These are phyloP conservation scores for Trypanosoma cruzi DNA, from an alignment of 208 protist genomes.

Conservation along the genomic window DNA sequence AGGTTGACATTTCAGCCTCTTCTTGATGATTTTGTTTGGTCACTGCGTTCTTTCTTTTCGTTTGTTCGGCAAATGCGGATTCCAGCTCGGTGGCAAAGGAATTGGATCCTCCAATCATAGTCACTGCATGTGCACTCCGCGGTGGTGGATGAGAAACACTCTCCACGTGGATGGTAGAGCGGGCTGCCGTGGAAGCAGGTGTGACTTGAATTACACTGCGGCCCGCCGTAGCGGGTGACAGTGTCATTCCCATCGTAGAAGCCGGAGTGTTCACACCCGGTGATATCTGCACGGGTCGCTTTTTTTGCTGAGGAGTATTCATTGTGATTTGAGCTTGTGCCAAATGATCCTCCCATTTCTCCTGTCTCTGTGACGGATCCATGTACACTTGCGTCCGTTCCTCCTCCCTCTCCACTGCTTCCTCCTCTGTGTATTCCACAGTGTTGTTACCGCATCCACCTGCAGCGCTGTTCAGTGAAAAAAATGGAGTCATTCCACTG, in stretches of 20 bases:
- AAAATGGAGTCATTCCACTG: conserved; percentile 57
- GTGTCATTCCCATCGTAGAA: conserved; percentile 35
- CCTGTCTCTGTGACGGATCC: neutral
- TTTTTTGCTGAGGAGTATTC: conserved; percentile 14
- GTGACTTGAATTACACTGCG: conserved; percentile 8
- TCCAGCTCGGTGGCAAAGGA: conserved; percentile 29
- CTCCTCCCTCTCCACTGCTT: neutral
- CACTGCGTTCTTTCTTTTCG: conserved; percentile 7
- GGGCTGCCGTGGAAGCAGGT: conserved; percentile 1
- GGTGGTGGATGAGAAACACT: neutral
- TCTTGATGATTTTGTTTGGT: conserved; percentile 1
- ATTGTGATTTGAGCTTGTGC: too few relatives aligned
- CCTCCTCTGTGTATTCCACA: neutral
- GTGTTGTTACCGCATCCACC: neutral
- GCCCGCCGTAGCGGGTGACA: conserved; percentile 15
- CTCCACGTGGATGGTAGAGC: conserved; percentile 2
- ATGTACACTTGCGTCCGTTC: neutral
- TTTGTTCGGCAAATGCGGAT: conserved; percentile 28
- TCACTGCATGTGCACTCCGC: neutral
- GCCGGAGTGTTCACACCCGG: conserved; percentile 11
- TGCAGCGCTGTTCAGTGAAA: conserved; percentile 28
- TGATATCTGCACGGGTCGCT: neutral
- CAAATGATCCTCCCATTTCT: neutral
- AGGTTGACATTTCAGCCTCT: neutral
- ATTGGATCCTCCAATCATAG: neutral